Conservation (phyloP, 257 asterid genomes). For the Striga asiatica region DNA sequence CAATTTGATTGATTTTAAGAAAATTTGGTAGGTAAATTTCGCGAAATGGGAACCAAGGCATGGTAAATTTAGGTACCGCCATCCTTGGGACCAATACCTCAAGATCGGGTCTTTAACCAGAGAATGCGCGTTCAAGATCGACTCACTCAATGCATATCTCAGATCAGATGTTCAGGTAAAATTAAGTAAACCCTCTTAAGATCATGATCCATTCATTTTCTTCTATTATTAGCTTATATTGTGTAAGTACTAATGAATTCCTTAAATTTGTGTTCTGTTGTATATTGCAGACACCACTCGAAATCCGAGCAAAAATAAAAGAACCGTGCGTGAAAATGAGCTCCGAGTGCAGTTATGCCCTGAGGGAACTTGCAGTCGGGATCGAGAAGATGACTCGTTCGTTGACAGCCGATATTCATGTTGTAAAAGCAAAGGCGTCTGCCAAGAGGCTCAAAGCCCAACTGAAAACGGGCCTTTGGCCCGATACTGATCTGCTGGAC, state of each 20-base stretch:
- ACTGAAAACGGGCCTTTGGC: constrained; percentile 22
- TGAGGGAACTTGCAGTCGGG: constrained; percentile 31
- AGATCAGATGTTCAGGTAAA: constrained; percentile 37
- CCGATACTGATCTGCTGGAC: constrained; percentile 22
- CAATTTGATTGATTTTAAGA: not conserved
- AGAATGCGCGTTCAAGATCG: constrained; percentile 48
- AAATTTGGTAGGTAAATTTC: constrained; percentile 35
- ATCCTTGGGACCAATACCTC: constrained; percentile 62
- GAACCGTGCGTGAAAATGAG: constrained; percentile 35
- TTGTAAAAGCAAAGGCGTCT: constrained; percentile 24
- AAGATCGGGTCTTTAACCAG: constrained; percentile 38
- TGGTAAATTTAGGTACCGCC: constrained; percentile 46
- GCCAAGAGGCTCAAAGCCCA: constrained; percentile 20
- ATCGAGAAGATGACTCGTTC: constrained; percentile 35
- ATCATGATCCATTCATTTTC: not conserved
- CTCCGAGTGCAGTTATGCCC: constrained; percentile 31
- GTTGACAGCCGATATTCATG: constrained; percentile 6
- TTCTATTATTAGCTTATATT: not conserved
- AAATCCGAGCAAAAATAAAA: constrained; percentile 23
- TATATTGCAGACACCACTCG: constrained; percentile 25
- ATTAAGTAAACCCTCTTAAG: not conserved
- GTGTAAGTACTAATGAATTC: not conserved
- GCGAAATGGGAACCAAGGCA: constrained; percentile 78
- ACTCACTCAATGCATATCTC: constrained; percentile 36
- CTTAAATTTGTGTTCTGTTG: not conserved